Evolutionary conservation across 768 basidiomycete genomes (phyloP), one percentile per base, ranked within the genome.

Genomic region (Amanita subjunquillea): DNA sequence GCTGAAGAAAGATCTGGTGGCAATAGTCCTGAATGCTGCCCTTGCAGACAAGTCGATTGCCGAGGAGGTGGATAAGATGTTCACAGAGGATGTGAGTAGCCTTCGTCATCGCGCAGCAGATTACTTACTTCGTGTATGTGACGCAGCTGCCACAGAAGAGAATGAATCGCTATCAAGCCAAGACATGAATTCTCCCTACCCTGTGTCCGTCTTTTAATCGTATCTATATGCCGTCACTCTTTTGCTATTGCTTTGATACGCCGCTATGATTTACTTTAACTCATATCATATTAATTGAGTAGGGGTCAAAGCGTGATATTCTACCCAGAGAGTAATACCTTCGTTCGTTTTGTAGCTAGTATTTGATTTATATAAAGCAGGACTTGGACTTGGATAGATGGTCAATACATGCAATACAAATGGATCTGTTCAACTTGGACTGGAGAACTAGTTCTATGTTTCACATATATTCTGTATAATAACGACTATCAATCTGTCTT

Each of bases 1-100:
- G 50, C 15, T 51, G 17, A 51, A 51, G 41, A 25, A 42, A 43
- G 50, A 36, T 30, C 38, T 50, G n/a, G 48, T 40, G 15, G 27
- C 23, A 17, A 27, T 50, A 38, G 38, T 40, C 10, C 5, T 39
- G 15, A 50, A 38, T n/a, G 48, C 48, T 20, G 48, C 48, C 15
- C 39, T 50, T 29, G 38, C 48, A 29, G 48, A 50, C 27, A 40
- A 50, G 38, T 38, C 38, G n/a, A 38, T 50, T n/a, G 48, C 36
- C 8, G 12, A 27, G 4, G 48, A 40, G 6, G 38, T 50, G 20
- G 48, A 50, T 27, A 37, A 40, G 23, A 50, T 48, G 47, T 37
- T 48, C 10, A 37, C 9, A 9, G 23, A 48, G 34, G 47, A 48
- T 20, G 47, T 48, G 37, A 48, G 47, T 38, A 9, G 9, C 13